Evolutionary conservation across 73 alveolate genomes (phyloP), one percentile per base, ranked within the genome.

Genomic region (Stentor roeselii): DNA sequence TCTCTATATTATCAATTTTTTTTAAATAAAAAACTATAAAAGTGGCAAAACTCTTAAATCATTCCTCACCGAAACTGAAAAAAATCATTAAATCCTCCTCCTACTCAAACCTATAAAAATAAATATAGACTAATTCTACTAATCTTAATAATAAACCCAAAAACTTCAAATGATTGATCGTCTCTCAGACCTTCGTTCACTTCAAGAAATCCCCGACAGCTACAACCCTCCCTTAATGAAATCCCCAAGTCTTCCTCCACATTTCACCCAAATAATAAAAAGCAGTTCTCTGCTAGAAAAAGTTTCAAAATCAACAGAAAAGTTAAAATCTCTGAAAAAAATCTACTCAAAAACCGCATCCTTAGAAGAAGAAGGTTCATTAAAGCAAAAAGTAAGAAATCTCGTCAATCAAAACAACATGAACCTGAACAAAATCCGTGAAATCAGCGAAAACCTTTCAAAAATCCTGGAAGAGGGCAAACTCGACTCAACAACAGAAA

Each of bases 301-400:
- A 50, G 67, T 50, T 11, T 11, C 6, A 50, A 50, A 50, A 50
- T 6, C 67, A 6, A 50, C 67, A 11, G 6, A 11, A 11, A 21
- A 6, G 21, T 11, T 50, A 50, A 50, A 21, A 21, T 6, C 6
- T 11, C 67, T 50, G 30, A 50, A 67, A 67, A 67, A 34, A 21
- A 34, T 21, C 27, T 21, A 67, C 34, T n/a, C 80, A n/a, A 67
- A 21, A n/a, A 67, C n/a, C 34, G 80, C 80, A 67, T 21, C 80
- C 41, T 21, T 32, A 21, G 80, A 67, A 15, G 42, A 67, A 32
- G 80, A 67, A 67, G 80, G 27, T 0, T 14, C 21, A 67, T 27
- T 67, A 14, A 67, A 67, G 11, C 21, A 67, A 32, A 67, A 67
- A 32, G 42, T 67, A 2, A 67, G 37, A 67, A 40, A 67, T 21